Conservation (phyloP, 202 grass and related monocot species). For the Eragrostis tef region DNA sequence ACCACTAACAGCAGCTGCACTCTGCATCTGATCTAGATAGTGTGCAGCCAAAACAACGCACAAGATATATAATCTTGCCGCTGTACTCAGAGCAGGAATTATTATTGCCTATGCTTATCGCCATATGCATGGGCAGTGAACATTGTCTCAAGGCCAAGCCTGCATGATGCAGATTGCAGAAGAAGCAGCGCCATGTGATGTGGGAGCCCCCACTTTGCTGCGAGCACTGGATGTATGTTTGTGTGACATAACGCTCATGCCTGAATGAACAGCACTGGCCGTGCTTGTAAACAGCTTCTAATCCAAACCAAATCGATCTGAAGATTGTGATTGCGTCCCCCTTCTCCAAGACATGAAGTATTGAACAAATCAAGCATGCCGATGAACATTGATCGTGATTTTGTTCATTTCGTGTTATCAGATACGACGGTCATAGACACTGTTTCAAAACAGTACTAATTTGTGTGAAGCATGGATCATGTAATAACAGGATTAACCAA, state of each 20-base stretch:
- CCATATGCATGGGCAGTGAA: constrained; percentile 36
- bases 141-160: constrained; percentile 45
- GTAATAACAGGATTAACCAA: constrained; percentile 12
- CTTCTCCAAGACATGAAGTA: background rate
- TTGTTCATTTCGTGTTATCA: constrained; percentile 6
- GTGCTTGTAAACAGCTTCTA: constrained; percentile 28
- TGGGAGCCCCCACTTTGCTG: constrained; percentile 39
- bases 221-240: constrained; percentile 29
- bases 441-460: background rate
- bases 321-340: constrained; percentile 29
- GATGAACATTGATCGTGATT: constrained; percentile 26
- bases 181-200: constrained; percentile 50
- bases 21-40: constrained; percentile 47
- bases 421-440: background rate
- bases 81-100: constrained; percentile 26
- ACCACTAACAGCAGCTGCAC: constrained; percentile 12
- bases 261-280: constrained; percentile 7
- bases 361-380: background rate
- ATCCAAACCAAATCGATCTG: constrained; percentile 21
- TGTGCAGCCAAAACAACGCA: constrained; percentile 35
- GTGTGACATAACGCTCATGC: background rate
- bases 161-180: constrained; percentile 20
- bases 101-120: constrained; percentile 43
- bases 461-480: background rate
- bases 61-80: constrained; percentile 35